Percentiles rank a stretch among this genome's conserved stretches.
Evolutionary conservation across 768 basidiomycete species (phyloP).

Genomic region (Auricularia sp.): DNA sequence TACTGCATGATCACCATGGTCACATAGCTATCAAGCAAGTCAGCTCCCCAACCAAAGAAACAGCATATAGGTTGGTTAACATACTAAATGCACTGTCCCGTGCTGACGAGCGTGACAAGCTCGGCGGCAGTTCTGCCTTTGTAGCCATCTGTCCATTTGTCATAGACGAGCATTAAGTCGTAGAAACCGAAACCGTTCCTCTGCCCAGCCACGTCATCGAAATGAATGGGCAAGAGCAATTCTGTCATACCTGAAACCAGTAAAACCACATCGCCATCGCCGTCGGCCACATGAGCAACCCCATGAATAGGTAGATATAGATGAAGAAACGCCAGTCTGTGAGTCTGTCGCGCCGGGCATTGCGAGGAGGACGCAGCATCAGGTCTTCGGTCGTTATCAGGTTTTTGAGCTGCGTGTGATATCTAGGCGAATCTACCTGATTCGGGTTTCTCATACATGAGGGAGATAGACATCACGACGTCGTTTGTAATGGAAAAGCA

Average conservation of each 20-base stretch:
- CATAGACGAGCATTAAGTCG: conserved; percentile 32
- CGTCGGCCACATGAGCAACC: conserved; percentile 37
- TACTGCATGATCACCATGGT: conserved; percentile 40
- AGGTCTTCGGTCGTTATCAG: conserved; percentile 25
- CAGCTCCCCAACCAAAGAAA: neutral
- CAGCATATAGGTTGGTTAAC: conserved; percentile 9
- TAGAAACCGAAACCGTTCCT: conserved; percentile 23
- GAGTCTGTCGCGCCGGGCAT: conserved; percentile 46
- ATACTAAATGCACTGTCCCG: conserved; percentile 39
- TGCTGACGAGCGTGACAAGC: conserved; percentile 27
- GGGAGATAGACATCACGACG: conserved; percentile 39
- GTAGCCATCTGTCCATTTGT: conserved; percentile 30
- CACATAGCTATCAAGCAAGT: conserved; percentile 27
- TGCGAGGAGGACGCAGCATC: conserved; percentile 43
- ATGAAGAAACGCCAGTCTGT: conserved; percentile 32
- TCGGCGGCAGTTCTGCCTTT: conserved; percentile 22
- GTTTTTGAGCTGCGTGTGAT: neutral
- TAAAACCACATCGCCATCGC: conserved; percentile 33
- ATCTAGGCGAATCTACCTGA: conserved; percentile 22
- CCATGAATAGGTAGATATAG: conserved; percentile 27
- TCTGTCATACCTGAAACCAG: conserved; percentile 21
- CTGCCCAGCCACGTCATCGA: neutral
- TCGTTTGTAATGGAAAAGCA: conserved; percentile 48
- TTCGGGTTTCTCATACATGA: conserved; percentile 46
- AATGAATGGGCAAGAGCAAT: neutral